Percentiles rank a stretch among this genome's conserved stretches.
Conservation (phyloP, 2,329 filamentous ascomycete species). For the Ophiostoma himal-ulmi region DNA sequence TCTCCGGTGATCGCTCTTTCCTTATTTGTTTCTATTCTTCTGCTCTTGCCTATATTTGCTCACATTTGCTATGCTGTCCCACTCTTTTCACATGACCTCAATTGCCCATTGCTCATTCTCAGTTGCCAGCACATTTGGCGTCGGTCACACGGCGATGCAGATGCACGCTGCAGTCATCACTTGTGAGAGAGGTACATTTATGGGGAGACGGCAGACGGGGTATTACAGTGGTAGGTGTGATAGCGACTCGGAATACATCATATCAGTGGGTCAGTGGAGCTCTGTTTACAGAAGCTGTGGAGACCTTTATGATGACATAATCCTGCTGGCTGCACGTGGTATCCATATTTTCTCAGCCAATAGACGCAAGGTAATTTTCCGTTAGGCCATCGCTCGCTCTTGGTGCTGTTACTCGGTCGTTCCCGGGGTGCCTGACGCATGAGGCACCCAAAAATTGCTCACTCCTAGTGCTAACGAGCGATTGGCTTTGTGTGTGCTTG, state of each 20-base stretch:
- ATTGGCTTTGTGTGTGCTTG: slow-evolving; percentile 8
- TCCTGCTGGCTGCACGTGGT: not conserved
- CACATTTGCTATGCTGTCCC: not conserved
- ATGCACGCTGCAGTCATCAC: slow-evolving; percentile 5
- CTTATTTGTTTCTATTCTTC: not conserved
- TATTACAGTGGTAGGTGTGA: not conserved
- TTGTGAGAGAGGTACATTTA: not conserved
- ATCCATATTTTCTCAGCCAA: slow-evolving; percentile 7
- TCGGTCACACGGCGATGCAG: not conserved
- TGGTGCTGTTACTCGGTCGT: slow-evolving; percentile 22
- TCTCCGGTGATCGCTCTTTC: not conserved
- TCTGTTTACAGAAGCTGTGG: not conserved
- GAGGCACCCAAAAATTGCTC: slow-evolving; percentile 23
- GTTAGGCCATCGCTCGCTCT: slow-evolving; percentile 9
- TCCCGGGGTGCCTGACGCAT: slow-evolving; percentile 24
- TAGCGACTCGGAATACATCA: not conserved
- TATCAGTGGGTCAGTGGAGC: not conserved
- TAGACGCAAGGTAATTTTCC: slow-evolving; percentile 22
- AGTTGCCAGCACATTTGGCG: not conserved
- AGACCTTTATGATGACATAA: not conserved
- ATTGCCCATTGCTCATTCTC: not conserved
- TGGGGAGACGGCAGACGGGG: too few species aligned
- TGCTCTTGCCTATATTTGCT: not conserved
- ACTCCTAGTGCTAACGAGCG: slow-evolving; percentile 3
- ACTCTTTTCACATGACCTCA: slow-evolving; percentile 13